Percentiles rank a stretch among this genome's conserved stretches.
Evolutionary conservation across 805 yeast species (phyloP).

Genomic region (Suhomyces canberraensis): DNA sequence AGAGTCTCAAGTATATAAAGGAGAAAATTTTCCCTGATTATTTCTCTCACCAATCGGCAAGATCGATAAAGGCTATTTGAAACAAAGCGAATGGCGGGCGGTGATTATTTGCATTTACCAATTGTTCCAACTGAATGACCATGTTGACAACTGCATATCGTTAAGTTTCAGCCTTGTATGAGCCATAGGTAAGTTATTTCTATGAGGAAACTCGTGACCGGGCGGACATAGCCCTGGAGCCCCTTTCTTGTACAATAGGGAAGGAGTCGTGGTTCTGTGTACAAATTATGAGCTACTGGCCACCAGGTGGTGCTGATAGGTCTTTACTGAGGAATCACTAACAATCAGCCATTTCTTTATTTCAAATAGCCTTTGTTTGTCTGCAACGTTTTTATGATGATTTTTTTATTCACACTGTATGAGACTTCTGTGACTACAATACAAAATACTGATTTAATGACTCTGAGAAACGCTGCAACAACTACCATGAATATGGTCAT

Average conservation of each 20-base stretch:
- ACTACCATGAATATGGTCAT: too few relatives aligned
- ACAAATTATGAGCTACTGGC: constrained; percentile 48
- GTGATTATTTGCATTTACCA: constrained; percentile 53
- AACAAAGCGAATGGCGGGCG: constrained; percentile 21
- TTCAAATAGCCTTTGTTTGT: constrained; percentile 9
- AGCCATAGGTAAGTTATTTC: constrained; percentile 31
- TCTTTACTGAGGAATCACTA: constrained; percentile 26
- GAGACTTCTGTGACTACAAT: constrained; percentile 40
- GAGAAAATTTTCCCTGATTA: constrained; percentile 5
- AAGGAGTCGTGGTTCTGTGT: constrained; percentile 54
- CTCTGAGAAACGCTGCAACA: constrained; percentile 33
- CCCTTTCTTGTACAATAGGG: constrained; percentile 43
- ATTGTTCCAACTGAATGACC: constrained; percentile 58
- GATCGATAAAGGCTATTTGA: constrained; percentile 9
- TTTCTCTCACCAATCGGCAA: constrained; percentile 2
- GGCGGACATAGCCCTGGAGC: constrained; percentile 46
- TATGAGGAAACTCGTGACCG: constrained; percentile 48
- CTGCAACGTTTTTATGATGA: constrained; percentile 36
- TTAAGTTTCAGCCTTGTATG: constrained; percentile 66
- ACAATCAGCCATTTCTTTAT: constrained; percentile 17
- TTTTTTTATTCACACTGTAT: constrained; percentile 57
- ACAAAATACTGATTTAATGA: constrained; percentile 53
- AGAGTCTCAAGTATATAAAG: constrained; percentile 6
- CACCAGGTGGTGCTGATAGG: constrained; percentile 50
- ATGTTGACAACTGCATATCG: constrained; percentile 54